These are phyloP conservation scores for Effrenium voratum DNA, from an alignment of 73 alveolate genomes.

Conservation along the genomic window DNA sequence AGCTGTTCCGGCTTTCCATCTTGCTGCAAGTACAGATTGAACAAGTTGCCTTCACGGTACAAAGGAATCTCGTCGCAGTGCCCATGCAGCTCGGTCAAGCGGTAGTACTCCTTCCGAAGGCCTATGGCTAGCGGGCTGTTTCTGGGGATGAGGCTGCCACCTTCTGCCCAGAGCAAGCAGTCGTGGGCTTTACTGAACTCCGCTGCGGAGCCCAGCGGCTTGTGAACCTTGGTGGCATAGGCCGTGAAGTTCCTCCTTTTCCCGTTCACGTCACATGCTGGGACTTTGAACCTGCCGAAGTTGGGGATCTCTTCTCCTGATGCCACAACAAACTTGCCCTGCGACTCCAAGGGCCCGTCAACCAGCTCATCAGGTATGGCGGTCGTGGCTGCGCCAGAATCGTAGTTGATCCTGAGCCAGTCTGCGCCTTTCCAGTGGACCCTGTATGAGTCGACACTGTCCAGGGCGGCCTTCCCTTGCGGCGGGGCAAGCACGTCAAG, in stretches of 20 bases:
- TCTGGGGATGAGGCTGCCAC: neutral
- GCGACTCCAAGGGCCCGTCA: neutral
- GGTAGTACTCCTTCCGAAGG: neutral
- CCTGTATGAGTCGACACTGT: neutral
- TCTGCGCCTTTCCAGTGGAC: neutral
- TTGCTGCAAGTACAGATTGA: slow-evolving; percentile 9
- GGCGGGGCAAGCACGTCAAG: neutral
- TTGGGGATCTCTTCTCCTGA: slow-evolving; percentile 8
- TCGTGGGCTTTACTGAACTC: neutral
- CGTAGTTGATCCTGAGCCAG: slow-evolving; percentile 18
- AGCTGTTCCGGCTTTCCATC: neutral
- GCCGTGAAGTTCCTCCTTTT: neutral
- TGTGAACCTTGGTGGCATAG: neutral
- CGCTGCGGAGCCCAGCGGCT: slow-evolving; percentile 15
- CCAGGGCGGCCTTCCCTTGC: neutral
- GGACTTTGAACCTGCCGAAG: neutral
- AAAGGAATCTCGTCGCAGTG: neutral
- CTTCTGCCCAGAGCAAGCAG: neutral
- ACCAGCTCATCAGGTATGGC: slow-evolving; percentile 25
- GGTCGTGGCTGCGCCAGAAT: slow-evolving; percentile 10
- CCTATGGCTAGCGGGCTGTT: neutral
- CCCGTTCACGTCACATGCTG: neutral
- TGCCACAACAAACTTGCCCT: neutral
- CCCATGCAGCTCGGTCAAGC: neutral
- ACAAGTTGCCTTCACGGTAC: neutral